A percentile compares a stretch with the other conserved stretches of the same genome.
These are phyloP conservation scores for Cruciata laevipes DNA, from an alignment of 257 asterid genomes.

Conservation along the genomic window DNA sequence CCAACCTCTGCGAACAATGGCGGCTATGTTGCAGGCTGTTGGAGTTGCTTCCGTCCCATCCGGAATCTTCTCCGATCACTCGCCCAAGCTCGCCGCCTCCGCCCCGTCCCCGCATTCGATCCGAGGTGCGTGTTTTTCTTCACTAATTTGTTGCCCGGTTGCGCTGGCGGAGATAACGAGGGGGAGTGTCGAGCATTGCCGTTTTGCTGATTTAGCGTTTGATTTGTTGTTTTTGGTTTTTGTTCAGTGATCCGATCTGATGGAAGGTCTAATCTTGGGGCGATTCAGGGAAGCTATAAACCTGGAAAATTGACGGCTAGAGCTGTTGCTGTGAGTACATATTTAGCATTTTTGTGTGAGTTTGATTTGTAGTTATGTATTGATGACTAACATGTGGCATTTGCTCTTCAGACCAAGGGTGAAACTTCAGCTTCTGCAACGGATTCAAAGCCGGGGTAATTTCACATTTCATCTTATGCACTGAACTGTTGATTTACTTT, in stretches of 20 bases:
- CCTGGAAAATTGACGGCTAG: slow-evolving; percentile 27
- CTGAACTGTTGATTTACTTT: slow-evolving; percentile 9
- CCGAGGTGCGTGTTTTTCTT: slow-evolving; percentile 22
- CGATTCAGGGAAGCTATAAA: slow-evolving; percentile 26
- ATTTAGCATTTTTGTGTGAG: neutral
- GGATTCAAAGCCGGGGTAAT: slow-evolving; percentile 57
- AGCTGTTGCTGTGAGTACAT: slow-evolving; percentile 49
- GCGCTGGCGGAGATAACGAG: neutral
- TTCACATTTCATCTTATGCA: neutral
- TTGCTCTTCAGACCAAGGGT: slow-evolving; percentile 37
- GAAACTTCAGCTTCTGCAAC: slow-evolving; percentile 35
- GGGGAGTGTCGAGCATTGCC: neutral
- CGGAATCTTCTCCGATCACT: slow-evolving; percentile 35
- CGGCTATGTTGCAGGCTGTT: slow-evolving; percentile 42
- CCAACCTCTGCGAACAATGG: slow-evolving; percentile 24
- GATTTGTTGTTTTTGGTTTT: slow-evolving; percentile 8
- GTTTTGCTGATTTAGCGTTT: slow-evolving; percentile 1
- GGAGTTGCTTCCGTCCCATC: slow-evolving; percentile 40
- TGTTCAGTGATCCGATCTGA: slow-evolving; percentile 43
- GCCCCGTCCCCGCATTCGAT: slow-evolving; percentile 19
- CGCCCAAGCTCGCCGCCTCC: slow-evolving; percentile 21
- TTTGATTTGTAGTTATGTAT: slow-evolving; percentile 1
- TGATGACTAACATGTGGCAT: slow-evolving; percentile 1
- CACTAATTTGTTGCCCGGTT: neutral
- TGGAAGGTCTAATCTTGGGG: slow-evolving; percentile 28